Evolutionary conservation across 805 yeast genomes (phyloP), one percentile per base, ranked within the genome.

Genomic region (Maudiozyma barnettii): DNA sequence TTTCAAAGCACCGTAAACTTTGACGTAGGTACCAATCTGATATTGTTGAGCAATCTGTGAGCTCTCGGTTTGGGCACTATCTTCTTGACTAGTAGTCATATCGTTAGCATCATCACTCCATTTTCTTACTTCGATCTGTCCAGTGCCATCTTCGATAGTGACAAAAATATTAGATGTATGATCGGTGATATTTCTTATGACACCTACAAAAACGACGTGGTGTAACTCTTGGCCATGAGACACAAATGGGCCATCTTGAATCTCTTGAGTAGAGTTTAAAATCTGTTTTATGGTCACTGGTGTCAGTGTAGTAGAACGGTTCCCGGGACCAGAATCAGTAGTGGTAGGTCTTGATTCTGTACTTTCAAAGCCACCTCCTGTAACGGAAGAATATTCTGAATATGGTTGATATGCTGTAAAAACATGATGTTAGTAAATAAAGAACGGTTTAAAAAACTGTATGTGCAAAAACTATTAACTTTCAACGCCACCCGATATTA

Each of bases 81-180:
- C 47, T 13, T 51, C 52, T 20, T 53, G 59, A 51, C 69, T 54
- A 8, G 67, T 64, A 12, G 68, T 51, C 53, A 55, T 58, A 39
- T 59, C 65, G 16, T 41, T 50, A 0, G 60, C 59, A 22, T 76
- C 78, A 43, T 74, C 73, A 47, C 71, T 65, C 91, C 91, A 84
- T 52, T 75, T 75, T 56, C 83, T 74, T 43, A 84, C 73, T 22
- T 80, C 82, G 6, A 81, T 69, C 3, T 74, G 67, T 0, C 88
- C 89, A 0, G 93, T 81, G 10, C 93, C 91, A 61, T 84, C 95
- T 57, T 84, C 93, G n/a, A 84, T 58, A 18, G 80, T 78, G 41
- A 82, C 60, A 19, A 67, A 65, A 26, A 81, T 65, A 39, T 79
- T 77, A 7, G 82, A 70, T 1, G 84, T 74, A 49, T 74, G 75